Percentiles rank a stretch among this genome's conserved stretches.
Conservation (phyloP, 2,329 filamentous ascomycete genomes). For the Ceratocystiopsis sp. region DNA sequence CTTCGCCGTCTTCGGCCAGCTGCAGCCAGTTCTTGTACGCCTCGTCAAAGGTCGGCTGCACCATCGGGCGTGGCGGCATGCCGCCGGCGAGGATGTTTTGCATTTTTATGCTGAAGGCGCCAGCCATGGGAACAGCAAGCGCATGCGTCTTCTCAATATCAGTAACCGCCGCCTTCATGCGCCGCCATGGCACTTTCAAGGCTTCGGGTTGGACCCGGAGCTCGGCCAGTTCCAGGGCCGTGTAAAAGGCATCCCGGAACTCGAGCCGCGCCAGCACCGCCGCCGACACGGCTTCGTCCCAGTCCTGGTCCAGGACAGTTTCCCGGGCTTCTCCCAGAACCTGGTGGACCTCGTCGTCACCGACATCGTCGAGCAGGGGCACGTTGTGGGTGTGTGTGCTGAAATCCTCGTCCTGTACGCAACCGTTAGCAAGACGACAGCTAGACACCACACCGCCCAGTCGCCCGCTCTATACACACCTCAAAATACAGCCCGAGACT, state of each 20-base stretch:
- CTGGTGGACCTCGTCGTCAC: slow-evolving; percentile 35
- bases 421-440: background rate
- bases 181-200: slow-evolving; percentile 33
- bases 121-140: slow-evolving; percentile 48
- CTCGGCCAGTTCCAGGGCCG: slow-evolving; percentile 31
- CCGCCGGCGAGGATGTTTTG: slow-evolving; percentile 87
- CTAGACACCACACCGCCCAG: background rate
- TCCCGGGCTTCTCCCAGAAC: slow-evolving; percentile 20
- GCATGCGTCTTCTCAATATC: slow-evolving; percentile 40
- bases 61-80: slow-evolving; percentile 80
- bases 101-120: slow-evolving; percentile 78
- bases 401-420: slow-evolving; percentile 74
- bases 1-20: slow-evolving; percentile 54
- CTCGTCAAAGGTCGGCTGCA: slow-evolving; percentile 56
- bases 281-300: background rate
- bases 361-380: slow-evolving; percentile 50
- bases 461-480: slow-evolving; percentile 26
- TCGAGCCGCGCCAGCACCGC: slow-evolving; percentile 36
- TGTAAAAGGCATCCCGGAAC: slow-evolving; percentile 47
- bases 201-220: slow-evolving; percentile 27
- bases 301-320: too few relatives aligned
- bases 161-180: slow-evolving; percentile 32
- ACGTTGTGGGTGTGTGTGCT: slow-evolving; percentile 82
- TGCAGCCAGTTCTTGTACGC: slow-evolving; percentile 53
- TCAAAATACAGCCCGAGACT: slow-evolving; percentile 82